These are phyloP conservation scores for Chalaropsis thielavioides DNA, from an alignment of 2,329 filamentous ascomycete species.

Conservation along the genomic window DNA sequence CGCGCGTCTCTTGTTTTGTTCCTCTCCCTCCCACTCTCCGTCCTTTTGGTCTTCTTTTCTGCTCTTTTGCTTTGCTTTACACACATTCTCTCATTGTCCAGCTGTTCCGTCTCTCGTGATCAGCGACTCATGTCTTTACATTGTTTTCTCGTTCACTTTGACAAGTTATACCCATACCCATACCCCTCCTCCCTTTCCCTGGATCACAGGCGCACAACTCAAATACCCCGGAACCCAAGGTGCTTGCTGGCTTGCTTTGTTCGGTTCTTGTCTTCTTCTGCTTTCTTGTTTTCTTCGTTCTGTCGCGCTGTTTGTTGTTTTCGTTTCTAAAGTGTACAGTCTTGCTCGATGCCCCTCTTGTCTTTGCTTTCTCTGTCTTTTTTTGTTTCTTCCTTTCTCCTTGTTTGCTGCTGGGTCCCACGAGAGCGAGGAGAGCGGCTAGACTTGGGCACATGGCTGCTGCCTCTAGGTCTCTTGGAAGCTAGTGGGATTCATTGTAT, in stretches of 20 bases:
- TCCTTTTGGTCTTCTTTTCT: conserved; percentile 24
- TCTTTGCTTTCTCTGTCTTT: not conserved
- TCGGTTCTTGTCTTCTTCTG: not conserved
- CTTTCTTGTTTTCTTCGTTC: not conserved
- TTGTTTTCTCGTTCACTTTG: conserved; percentile 16
- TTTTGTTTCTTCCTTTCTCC: not conserved
- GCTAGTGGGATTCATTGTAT: not conserved
- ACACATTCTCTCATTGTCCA: not conserved
- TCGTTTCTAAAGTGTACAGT: conserved; percentile 4
- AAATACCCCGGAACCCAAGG: conserved; percentile 17
- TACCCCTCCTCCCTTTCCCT: conserved; percentile 6
- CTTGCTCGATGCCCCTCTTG: conserved; percentile 8
- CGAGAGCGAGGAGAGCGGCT: not conserved
- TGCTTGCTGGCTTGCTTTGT: conserved; percentile 9
- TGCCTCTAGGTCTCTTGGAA: not conserved
- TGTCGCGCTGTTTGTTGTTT: no score
- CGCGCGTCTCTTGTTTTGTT: conserved; percentile 33
- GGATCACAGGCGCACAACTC: conserved; percentile 17
- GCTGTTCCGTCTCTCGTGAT: not conserved
- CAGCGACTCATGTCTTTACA: conserved; percentile 2
- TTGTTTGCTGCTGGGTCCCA: not conserved
- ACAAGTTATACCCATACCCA: conserved; percentile 17
- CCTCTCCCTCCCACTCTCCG: no score
- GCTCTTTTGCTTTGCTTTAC: conserved; percentile 21
- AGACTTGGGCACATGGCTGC: not conserved